Percentiles rank a stretch among this genome's conserved stretches.
Conservation (phyloP, 2,329 filamentous ascomycete genomes). For the Didymella segeticola region DNA sequence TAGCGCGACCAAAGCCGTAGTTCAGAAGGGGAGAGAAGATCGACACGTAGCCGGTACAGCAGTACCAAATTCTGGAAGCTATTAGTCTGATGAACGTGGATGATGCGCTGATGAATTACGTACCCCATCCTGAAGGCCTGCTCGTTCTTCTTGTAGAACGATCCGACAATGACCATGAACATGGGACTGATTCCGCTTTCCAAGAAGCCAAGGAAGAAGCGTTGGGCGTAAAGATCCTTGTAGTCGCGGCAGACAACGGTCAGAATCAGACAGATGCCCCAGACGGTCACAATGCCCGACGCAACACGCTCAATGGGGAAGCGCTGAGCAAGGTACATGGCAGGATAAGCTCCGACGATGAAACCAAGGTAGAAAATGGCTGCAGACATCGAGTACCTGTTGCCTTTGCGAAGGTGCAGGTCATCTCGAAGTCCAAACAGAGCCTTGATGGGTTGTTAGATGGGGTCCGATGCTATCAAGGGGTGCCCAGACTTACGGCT, state of each 20-base stretch:
- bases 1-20: slow-evolving; percentile 36
- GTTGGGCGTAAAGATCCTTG: slow-evolving; percentile 56
- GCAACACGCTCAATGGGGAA: slow-evolving; percentile 58
- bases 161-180: slow-evolving; percentile 59
- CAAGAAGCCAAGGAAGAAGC: slow-evolving; percentile 61
- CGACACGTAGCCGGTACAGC: slow-evolving; percentile 56
- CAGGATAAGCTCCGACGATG: slow-evolving; percentile 58
- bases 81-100: not conserved
- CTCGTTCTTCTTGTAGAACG: slow-evolving; percentile 63
- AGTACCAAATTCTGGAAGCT: slow-evolving; percentile 59
- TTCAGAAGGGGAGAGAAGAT: slow-evolving; percentile 30
- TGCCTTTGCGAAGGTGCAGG: slow-evolving; percentile 40
- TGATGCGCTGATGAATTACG: slow-evolving; percentile 13
- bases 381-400: slow-evolving; percentile 12
- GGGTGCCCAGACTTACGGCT: slow-evolving; percentile 48
- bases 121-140: slow-evolving; percentile 65
- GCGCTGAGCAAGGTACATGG: slow-evolving; percentile 54
- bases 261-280: slow-evolving; percentile 57
- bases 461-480: not conserved
- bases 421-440: slow-evolving; percentile 17
- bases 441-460: not conserved
- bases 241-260: slow-evolving; percentile 57
- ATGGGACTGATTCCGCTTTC: slow-evolving; percentile 61
- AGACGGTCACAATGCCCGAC: slow-evolving; percentile 50
- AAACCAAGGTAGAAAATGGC: slow-evolving; percentile 46